Percentiles rank a stretch among this genome's conserved stretches.
phyloP scores from a whole-genome alignment of 805 yeast genomes.

The Isabelozyma pseudorhagii region DNA sequence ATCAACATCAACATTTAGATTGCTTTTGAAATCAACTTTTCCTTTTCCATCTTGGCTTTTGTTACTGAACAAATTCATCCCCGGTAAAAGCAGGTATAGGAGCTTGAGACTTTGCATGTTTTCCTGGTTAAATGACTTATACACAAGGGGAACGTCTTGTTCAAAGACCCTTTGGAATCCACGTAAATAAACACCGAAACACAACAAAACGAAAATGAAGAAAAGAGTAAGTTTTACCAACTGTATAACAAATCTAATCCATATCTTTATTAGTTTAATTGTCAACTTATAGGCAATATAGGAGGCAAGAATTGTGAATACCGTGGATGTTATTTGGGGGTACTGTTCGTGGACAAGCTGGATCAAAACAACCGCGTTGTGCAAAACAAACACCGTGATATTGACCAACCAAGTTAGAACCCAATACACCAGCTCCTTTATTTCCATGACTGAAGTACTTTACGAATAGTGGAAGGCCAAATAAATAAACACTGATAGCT shows the following conservation, averaged over 20 bases:
- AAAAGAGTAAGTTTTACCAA: constrained; percentile 15
- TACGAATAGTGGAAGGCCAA: too few species aligned
- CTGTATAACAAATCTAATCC: constrained; percentile 17
- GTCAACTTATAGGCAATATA: constrained; percentile 17
- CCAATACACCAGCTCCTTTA: constrained; percentile 8
- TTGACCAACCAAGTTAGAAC: constrained; percentile 8
- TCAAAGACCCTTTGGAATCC: constrained; percentile 18
- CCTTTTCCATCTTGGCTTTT: neutral
- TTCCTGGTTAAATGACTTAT: neutral
- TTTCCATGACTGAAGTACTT: constrained; percentile 1
- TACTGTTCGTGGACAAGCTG: constrained; percentile 10
- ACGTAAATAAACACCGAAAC: constrained; percentile 16
- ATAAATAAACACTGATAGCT: neutral
- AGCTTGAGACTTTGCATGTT: neutral
- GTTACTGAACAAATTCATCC: neutral
- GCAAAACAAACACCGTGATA: constrained; percentile 8
- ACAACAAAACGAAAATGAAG: constrained; percentile 9
- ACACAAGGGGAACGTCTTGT: constrained; percentile 8
- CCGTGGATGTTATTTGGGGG: constrained; percentile 15
- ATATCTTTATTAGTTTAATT: constrained; percentile 13
- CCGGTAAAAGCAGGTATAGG: neutral
- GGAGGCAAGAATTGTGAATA: constrained; percentile 8
- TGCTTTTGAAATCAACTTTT: neutral
- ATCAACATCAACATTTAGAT: neutral
- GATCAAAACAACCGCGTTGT: constrained; percentile 8